phyloP scores from a whole-genome alignment of 1,284 basidiomycete species.

The Cryptococcus hybrid region DNA sequence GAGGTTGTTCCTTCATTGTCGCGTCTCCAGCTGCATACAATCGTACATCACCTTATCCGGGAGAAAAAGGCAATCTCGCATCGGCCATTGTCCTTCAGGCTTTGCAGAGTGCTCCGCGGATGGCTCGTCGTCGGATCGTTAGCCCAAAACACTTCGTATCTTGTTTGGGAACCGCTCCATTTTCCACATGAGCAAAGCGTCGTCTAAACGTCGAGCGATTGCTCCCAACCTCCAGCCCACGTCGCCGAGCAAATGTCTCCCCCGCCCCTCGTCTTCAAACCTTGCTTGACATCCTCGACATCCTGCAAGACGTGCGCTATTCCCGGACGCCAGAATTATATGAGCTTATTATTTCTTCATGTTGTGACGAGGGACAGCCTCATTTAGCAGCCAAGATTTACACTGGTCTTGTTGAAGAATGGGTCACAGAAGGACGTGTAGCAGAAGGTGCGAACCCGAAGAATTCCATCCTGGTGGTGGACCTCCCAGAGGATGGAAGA shows the following conservation, averaged over 20 bases:
- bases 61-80: slow-evolving; percentile 13
- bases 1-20: slow-evolving; percentile 13
- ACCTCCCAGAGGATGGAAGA: slow-evolving; percentile 18
- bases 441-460: slow-evolving; percentile 40
- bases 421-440: slow-evolving; percentile 48
- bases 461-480: slow-evolving; percentile 41
- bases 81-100: slow-evolving; percentile 8
- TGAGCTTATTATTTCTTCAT: slow-evolving; percentile 23
- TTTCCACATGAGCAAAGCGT: slow-evolving; percentile 1
- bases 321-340: slow-evolving; percentile 33
- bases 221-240: slow-evolving; percentile 10
- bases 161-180: slow-evolving; percentile 6
- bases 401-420: slow-evolving; percentile 49
- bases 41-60: slow-evolving; percentile 31
- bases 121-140: slow-evolving; percentile 9
- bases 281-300: slow-evolving; percentile 24
- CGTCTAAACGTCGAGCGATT: neutral
- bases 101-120: slow-evolving; percentile 1
- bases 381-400: slow-evolving; percentile 46
- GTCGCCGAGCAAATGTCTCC: slow-evolving; percentile 18
- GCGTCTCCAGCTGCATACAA: slow-evolving; percentile 22
- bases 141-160: neutral
- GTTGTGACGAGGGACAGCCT: slow-evolving; percentile 22
- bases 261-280: neutral
- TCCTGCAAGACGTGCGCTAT: slow-evolving; percentile 31